A percentile compares a stretch with the other conserved stretches of the same genome.
Conservation (phyloP, 331 rosid species). For the Acacia pycnantha region DNA sequence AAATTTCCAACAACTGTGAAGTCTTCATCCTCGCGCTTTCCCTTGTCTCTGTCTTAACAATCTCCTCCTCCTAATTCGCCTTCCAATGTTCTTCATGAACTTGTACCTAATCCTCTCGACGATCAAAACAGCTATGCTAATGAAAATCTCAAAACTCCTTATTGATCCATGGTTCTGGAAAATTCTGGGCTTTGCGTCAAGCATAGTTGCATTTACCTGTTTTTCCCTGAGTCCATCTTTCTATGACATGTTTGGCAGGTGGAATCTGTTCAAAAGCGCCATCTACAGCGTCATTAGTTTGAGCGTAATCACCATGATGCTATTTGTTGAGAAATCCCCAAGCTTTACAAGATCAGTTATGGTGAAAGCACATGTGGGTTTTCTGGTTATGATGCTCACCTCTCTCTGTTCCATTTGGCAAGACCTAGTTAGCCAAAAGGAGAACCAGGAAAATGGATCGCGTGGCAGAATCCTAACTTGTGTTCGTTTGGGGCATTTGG, state of each 20-base stretch:
- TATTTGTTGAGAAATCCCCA: neutral
- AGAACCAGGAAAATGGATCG: too few relatives aligned
- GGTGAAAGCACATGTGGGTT: neutral
- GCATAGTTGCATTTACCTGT: neutral
- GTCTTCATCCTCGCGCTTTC: neutral
- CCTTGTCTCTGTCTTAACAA: neutral
- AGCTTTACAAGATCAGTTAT: neutral
- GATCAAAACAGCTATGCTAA: neutral
- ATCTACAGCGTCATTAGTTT: neutral
- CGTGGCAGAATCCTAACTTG: too few relatives aligned
- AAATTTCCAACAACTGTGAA: too few relatives aligned
- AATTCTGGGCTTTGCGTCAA: neutral
- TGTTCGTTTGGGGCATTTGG: too few relatives aligned
- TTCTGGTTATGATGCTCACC: neutral
- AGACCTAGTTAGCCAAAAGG: neutral
- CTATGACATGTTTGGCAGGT: neutral
- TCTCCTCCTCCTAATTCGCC: neutral
- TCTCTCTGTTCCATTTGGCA: neutral
- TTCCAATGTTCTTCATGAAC: neutral
- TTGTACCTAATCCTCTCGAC: neutral
- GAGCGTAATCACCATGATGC: neutral
- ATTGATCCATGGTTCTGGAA: neutral
- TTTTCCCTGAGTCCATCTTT: neutral
- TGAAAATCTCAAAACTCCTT: neutral
- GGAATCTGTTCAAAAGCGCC: neutral